phyloP scores from a whole-genome alignment of 2,329 filamentous ascomycete species.

The Sporothrix schenckii region DNA sequence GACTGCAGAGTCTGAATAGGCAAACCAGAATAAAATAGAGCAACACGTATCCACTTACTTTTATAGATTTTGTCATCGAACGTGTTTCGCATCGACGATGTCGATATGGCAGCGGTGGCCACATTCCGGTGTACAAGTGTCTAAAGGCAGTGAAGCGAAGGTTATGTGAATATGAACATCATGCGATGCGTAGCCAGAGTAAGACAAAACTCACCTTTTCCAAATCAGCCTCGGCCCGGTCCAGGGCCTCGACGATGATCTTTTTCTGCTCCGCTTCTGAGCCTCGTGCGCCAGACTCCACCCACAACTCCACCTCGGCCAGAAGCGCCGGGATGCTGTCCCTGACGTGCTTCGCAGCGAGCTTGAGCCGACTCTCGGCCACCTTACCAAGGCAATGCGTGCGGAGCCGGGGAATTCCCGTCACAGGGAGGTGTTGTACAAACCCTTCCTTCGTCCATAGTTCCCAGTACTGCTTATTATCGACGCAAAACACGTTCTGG shows the following conservation, averaged over 20 bases:
- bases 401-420: slow-evolving; percentile 2
- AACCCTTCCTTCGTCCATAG: neutral
- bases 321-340: slow-evolving; percentile 10
- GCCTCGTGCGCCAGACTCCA: neutral
- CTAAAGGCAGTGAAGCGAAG: slow-evolving; percentile 5
- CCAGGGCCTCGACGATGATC: neutral
- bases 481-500: neutral
- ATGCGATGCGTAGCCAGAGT: neutral
- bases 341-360: neutral
- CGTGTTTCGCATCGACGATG: neutral
- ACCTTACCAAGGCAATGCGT: slow-evolving; percentile 3
- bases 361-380: neutral
- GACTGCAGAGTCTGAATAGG: neutral
- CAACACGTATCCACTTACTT: slow-evolving; percentile 8
- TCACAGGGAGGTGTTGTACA: neutral
- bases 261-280: neutral
- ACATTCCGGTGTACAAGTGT: neutral
- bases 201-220: neutral
- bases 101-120: neutral
- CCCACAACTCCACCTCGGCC: slow-evolving; percentile 1
- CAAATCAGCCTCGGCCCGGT: neutral
- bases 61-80: neutral
- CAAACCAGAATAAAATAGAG: neutral
- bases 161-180: neutral
- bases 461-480: neutral